Percentiles rank a stretch among this genome's conserved stretches.
Evolutionary conservation across 1,284 basidiomycete species (phyloP).

Genomic region (Clitocybe nebularis): DNA sequence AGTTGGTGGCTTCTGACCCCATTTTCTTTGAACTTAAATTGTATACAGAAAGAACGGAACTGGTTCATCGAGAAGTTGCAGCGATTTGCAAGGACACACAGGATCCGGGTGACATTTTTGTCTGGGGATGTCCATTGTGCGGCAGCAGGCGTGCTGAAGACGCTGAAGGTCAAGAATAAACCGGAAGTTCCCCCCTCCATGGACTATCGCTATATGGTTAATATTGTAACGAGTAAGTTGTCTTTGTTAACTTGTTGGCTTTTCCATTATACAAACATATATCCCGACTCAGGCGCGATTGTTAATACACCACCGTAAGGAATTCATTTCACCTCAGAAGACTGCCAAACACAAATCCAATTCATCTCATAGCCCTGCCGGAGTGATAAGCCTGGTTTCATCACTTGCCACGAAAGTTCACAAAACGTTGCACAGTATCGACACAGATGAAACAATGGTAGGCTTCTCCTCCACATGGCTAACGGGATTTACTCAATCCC

Average conservation of each 20-base stretch:
- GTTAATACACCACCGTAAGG: conserved; percentile 75
- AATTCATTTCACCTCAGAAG: conserved; percentile 13
- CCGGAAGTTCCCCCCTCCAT: conserved; percentile 43
- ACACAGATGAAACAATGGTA: conserved; percentile 87
- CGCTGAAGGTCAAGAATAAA: conserved; percentile 50
- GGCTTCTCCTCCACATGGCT: not conserved
- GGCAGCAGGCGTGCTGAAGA: conserved; percentile 77
- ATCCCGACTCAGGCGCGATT: conserved; percentile 56
- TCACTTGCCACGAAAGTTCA: conserved; percentile 82
- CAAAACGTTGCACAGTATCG: conserved; percentile 69
- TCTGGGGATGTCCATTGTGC: conserved; percentile 91
- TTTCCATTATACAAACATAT: conserved; percentile 3
- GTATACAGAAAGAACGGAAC: conserved; percentile 79
- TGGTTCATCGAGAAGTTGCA: conserved; percentile 83
- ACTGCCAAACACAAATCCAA: conserved; percentile 9
- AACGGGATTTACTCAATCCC: conserved; percentile 3
- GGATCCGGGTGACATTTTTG: conserved; percentile 77
- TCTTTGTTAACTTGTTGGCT: conserved; percentile 5
- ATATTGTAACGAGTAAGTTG: conserved; percentile 66
- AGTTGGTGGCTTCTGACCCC: conserved; percentile 30
- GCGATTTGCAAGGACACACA: conserved; percentile 55
- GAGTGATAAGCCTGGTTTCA: conserved; percentile 79
- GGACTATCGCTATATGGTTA: conserved; percentile 88
- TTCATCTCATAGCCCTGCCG: conserved; percentile 47
- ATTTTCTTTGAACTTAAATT: not conserved